Percentiles rank a stretch among this genome's conserved stretches.
Conservation (phyloP, 1,139 yeast genomes). For the Candida labiduridarum region DNA sequence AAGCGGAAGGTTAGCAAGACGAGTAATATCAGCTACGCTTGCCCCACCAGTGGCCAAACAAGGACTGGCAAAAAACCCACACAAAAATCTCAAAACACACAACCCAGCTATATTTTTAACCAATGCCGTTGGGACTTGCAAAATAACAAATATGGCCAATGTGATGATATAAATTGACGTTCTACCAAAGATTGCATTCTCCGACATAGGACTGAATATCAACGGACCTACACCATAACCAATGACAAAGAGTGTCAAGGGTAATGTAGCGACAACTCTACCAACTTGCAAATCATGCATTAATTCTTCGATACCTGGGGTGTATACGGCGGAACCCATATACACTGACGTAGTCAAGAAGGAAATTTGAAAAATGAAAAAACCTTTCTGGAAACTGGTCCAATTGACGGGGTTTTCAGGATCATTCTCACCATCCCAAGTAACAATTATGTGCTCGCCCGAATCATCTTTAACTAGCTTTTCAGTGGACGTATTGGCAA, state of each 20-base stretch:
- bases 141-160: conserved; percentile 31
- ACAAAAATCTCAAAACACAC: conserved; percentile 32
- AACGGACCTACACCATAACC: conserved; percentile 46
- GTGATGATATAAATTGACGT: conserved; percentile 37
- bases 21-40: conserved; percentile 28
- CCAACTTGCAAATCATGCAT: conserved; percentile 30
- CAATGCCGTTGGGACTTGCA: conserved; percentile 39
- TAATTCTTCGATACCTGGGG: conserved; percentile 50
- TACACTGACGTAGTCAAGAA: conserved; percentile 56
- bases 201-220: conserved; percentile 41
- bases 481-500: conserved; percentile 5
- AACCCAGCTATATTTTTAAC: conserved; percentile 31
- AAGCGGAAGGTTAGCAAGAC: conserved; percentile 31
- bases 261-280: conserved; percentile 29
- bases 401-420: conserved; percentile 64
- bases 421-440: conserved; percentile 55
- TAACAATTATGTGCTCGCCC: conserved; percentile 20
- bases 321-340: conserved; percentile 62
- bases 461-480: background rate
- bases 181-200: conserved; percentile 53
- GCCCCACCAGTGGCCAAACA: conserved; percentile 42
- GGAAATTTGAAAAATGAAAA: conserved; percentile 43
- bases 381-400: conserved; percentile 39
- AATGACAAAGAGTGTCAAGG: conserved; percentile 39
- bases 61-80: conserved; percentile 39